Evolutionary conservation across 371 early-diverging fungal species (phyloP).

Genomic region (Conidiobolus incongruus): DNA sequence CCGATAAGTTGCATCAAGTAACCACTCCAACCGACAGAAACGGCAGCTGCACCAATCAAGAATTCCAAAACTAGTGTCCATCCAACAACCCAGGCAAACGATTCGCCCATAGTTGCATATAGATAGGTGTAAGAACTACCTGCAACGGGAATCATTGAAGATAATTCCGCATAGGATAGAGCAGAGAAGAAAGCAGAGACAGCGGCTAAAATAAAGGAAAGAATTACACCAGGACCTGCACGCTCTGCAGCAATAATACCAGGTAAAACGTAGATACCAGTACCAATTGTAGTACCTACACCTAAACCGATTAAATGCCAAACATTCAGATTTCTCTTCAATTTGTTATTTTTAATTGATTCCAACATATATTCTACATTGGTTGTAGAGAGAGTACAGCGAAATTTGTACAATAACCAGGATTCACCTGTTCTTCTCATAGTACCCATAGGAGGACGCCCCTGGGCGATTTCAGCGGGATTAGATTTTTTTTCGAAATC

Average conservation of each 20-base stretch:
- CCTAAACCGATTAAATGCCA: constrained; percentile 13
- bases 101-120: constrained; percentile 64
- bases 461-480: no score
- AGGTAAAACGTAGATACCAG: constrained; percentile 30
- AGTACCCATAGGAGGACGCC: no score
- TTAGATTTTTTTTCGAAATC: no score
- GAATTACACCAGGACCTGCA: constrained; percentile 55
- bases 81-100: constrained; percentile 63
- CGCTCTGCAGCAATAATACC: constrained; percentile 38
- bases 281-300: constrained; percentile 43
- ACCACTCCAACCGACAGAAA: constrained; percentile 42
- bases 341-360: no score
- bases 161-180: constrained; percentile 57
- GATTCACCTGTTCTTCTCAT: no score
- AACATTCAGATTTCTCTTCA: constrained; percentile 4
- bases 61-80: constrained; percentile 71
- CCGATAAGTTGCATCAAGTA: constrained; percentile 46
- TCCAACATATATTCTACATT: no score
- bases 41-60: constrained; percentile 49
- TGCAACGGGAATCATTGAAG: constrained; percentile 62
- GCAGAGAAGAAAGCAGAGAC: constrained; percentile 44
- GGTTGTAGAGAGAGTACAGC: no score
- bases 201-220: constrained; percentile 51
- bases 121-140: constrained; percentile 66
- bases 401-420: no score